Percentiles rank a stretch among this genome's conserved stretches.
Evolutionary conservation across 768 basidiomycete species (phyloP).

Genomic region (Xerocomus spinulosus): DNA sequence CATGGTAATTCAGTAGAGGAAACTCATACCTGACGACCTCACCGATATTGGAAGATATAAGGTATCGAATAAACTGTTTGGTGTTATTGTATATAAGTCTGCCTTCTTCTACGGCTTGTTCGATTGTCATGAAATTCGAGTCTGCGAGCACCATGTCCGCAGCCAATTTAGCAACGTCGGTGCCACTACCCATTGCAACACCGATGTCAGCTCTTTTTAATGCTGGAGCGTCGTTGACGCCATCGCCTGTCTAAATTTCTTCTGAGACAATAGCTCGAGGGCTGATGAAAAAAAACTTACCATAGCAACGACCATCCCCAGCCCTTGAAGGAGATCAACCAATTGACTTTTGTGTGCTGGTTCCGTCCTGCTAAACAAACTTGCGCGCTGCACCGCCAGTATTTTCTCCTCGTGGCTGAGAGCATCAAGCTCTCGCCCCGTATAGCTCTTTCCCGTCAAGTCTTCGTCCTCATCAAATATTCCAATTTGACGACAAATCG

Average conservation of each 20-base stretch:
- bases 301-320: conserved; percentile 96
- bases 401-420: conserved; percentile 79
- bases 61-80: conserved; percentile 98
- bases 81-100: conserved; percentile 98
- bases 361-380: conserved; percentile 90
- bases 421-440: conserved; percentile 85
- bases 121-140: conserved; percentile 97
- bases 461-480: conserved; percentile 87
- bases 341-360: conserved; percentile 93
- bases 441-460: conserved; percentile 92
- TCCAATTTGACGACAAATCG: conserved; percentile 94
- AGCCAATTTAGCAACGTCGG: conserved; percentile 96
- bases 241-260: conserved; percentile 75
- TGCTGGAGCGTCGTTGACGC: conserved; percentile 97
- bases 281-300: conserved; percentile 35
- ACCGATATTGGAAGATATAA: conserved; percentile 97
- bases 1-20: not conserved
- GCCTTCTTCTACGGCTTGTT: conserved; percentile 95
- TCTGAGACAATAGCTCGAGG: conserved; percentile 7
- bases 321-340: conserved; percentile 87
- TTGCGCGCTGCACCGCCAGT: conserved; percentile 79
- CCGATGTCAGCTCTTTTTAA: conserved; percentile 97
- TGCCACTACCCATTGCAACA: conserved; percentile 98
- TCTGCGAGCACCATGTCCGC: conserved; percentile 98
- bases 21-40: conserved; percentile 78